These are phyloP conservation scores for Mallotus repandus DNA, from an alignment of 441 rosid genomes.

Conservation along the genomic window DNA sequence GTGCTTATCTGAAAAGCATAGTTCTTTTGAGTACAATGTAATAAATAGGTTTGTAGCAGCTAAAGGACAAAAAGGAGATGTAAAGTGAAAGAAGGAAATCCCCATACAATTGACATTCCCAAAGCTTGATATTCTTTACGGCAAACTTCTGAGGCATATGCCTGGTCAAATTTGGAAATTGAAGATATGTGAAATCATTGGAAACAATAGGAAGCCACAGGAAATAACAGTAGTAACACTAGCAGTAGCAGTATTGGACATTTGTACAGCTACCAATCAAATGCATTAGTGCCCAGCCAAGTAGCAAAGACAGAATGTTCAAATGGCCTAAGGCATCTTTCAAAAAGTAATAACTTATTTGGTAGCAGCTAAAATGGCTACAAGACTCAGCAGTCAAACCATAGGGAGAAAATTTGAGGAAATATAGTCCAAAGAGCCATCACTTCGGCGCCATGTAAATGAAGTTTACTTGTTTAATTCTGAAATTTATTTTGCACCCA, in stretches of 20 bases:
- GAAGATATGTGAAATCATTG: neutral
- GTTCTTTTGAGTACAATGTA: neutral
- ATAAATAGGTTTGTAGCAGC: neutral
- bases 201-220: neutral
- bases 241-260: too few relatives aligned
- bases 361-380: neutral
- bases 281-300: too few relatives aligned
- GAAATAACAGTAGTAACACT: neutral
- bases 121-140: conserved; percentile 45
- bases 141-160: conserved; percentile 52
- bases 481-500: neutral
- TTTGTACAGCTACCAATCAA: too few relatives aligned
- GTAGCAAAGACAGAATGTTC: neutral
- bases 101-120: conserved; percentile 47
- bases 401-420: neutral
- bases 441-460: neutral
- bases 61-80: neutral
- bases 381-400: neutral
- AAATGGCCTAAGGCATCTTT: neutral
- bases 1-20: conserved; percentile 38
- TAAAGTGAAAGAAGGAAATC: neutral
- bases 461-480: neutral
- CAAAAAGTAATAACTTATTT: neutral
- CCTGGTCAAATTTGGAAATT: conserved; percentile 31
- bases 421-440: neutral